Evolutionary conservation across 2,329 filamentous ascomycete genomes (phyloP), one percentile per base, ranked within the genome.

Genomic region (Colletotrichum euphorbiae): DNA sequence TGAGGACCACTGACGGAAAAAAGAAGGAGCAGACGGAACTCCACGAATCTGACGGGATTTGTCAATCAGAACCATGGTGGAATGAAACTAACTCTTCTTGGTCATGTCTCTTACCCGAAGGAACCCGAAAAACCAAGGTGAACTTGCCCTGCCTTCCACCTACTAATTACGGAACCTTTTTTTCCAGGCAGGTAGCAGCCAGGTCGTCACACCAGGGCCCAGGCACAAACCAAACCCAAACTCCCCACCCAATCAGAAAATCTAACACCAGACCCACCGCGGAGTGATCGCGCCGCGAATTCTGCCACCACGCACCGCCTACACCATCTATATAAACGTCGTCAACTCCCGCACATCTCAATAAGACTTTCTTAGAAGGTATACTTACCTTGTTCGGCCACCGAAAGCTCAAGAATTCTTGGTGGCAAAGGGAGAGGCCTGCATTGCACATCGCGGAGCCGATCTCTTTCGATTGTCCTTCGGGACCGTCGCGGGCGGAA

Each of bases 311-410:
- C 11, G 40, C 9, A 28, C 19, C 31, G 43, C 24, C 46, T 7
- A 13, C 31, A 13, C 8, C 17, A 6, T 12, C 42, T 72, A 81
- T 82, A 81, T 77, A 81, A 66, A 0, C n/a, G 1, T 7, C 21
- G 6, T 51, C 64, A 45, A 24, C 33, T 52, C 70, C 51, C 55
- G 60, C 1, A 1, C 0, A 28, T 74, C 33, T 36, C 55, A 3
- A 24, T 4, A 4, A 24, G 40, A 67, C 71, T 43, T 9, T 2
- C 0, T 42, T 48, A 24, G 24, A 24, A 24, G 24, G 24, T 24
- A 85, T 84, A 84, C 83, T 84, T 85, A 84, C 81, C 81, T 85
- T 84, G 77, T 79, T 77, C 75, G 76, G 78, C 74, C 73, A 69
- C 72, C 71, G 74, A 76, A 75, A 74, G 82, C 76, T 85, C 83